A percentile compares a stretch with the other conserved stretches of the same genome.
Conservation (phyloP, 2,329 filamentous ascomycete genomes). For the Trichoderma breve region DNA sequence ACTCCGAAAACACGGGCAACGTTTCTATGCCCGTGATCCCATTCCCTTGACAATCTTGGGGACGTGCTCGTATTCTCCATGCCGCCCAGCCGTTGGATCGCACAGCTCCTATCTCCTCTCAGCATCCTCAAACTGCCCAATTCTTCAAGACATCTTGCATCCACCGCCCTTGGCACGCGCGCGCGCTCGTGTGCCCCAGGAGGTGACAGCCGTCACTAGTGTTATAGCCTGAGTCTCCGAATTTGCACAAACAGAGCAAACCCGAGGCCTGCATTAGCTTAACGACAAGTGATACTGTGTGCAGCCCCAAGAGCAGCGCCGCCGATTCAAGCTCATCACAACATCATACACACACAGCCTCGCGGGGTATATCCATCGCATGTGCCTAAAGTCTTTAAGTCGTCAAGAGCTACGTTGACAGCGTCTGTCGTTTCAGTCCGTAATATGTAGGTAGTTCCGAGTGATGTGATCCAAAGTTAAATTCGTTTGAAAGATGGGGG, state of each 20-base stretch:
- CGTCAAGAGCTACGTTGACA: slow-evolving; percentile 38
- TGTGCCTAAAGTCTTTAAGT: slow-evolving; percentile 38
- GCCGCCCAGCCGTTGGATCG: slow-evolving; percentile 17
- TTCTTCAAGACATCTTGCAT: slow-evolving; percentile 33
- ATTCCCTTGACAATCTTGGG: slow-evolving; percentile 25
- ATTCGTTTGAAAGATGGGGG: slow-evolving; percentile 28
- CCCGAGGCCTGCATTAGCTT: not conserved
- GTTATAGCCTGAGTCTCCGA: not conserved
- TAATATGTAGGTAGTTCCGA: slow-evolving; percentile 34
- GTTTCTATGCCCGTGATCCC: slow-evolving; percentile 20
- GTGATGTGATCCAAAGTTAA: slow-evolving; percentile 36
- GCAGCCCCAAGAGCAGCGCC: slow-evolving; percentile 21
- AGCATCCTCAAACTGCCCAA: slow-evolving; percentile 29
- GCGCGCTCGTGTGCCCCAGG: not conserved
- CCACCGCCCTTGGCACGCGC: slow-evolving; percentile 34
- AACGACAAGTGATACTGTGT: slow-evolving; percentile 3
- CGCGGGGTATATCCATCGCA: slow-evolving; percentile 44
- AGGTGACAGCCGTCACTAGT: not conserved
- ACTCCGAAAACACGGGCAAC: slow-evolving; percentile 23
- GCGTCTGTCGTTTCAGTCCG: slow-evolving; percentile 34
- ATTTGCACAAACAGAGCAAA: not conserved
- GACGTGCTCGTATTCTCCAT: slow-evolving; percentile 23
- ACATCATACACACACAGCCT: slow-evolving; percentile 36
- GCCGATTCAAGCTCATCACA: slow-evolving; percentile 36
- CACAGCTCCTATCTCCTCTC: slow-evolving; percentile 21